Conservation (phyloP, 208 protist species). For the Leishmania tarentolae region DNA sequence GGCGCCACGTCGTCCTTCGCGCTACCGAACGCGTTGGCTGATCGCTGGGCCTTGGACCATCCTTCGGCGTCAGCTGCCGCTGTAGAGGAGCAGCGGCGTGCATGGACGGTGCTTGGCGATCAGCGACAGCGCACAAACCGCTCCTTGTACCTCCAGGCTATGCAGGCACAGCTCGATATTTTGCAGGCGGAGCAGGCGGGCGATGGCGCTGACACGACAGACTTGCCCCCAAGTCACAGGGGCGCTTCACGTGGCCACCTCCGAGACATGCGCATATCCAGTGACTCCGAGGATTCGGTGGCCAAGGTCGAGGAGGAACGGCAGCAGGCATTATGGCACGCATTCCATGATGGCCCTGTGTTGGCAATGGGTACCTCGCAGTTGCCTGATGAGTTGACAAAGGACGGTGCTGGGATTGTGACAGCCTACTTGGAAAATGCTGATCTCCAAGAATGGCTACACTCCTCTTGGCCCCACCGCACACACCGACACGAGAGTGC, state of each 20-base stretch:
- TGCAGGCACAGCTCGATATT: conserved; percentile 38
- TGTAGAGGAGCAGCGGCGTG: conserved; percentile 27
- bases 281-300: neutral
- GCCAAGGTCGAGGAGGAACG: conserved; percentile 16
- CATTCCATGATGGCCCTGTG: conserved; percentile 17
- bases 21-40: conserved; percentile 12
- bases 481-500: conserved; percentile 86
- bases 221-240: neutral
- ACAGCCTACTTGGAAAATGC: conserved; percentile 40
- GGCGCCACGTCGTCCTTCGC: neutral
- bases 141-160: conserved; percentile 22
- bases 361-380: neutral
- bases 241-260: neutral
- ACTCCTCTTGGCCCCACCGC: conserved; percentile 59
- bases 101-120: conserved; percentile 38
- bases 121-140: conserved; percentile 26
- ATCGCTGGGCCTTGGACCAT: conserved; percentile 49
- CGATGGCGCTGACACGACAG: neutral
- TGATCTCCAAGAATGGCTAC: conserved; percentile 68
- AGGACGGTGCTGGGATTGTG: conserved; percentile 34
- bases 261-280: neutral
- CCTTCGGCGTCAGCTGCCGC: conserved; percentile 28
- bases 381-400: neutral
- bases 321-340: conserved; percentile 39
- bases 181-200: conserved; percentile 14